These are phyloP conservation scores for Quercus aquifolioides DNA, from an alignment of 306 rosid genomes.

Conservation along the genomic window DNA sequence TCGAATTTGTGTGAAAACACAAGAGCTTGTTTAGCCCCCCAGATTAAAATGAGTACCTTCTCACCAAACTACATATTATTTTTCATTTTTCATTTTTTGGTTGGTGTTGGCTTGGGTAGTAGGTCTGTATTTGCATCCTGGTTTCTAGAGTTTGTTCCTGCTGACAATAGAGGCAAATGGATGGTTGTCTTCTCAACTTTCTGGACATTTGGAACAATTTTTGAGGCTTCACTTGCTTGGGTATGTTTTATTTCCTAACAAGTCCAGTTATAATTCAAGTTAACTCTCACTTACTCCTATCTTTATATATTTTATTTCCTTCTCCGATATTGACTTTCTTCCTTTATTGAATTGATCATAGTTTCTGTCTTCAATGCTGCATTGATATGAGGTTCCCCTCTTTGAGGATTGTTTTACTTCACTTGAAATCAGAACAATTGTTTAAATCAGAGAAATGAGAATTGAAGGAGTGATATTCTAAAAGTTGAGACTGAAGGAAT, in stretches of 20 bases:
- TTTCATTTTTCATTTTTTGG: slow-evolving; percentile 63
- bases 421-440: no score
- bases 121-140: slow-evolving; percentile 85
- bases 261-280: no score
- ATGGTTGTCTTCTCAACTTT: slow-evolving; percentile 89
- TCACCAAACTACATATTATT: slow-evolving; percentile 61
- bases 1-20: no score
- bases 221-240: slow-evolving; percentile 96
- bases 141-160: slow-evolving; percentile 93
- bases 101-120: slow-evolving; percentile 96
- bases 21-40: no score
- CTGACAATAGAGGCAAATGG: slow-evolving; percentile 92
- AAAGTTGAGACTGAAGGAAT: no score
- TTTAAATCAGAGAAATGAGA: no score
- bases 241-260: slow-evolving; percentile 31
- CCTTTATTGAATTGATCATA: no score
- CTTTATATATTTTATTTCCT: background rate
- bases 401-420: no score
- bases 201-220: slow-evolving; percentile 91
- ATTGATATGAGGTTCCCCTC: no score
- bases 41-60: slow-evolving; percentile 42
- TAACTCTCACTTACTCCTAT: background rate
- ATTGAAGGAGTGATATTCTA: no score
- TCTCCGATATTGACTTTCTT: background rate
- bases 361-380: no score